Evolutionary conservation across 2,329 filamentous ascomycete genomes (phyloP), one percentile per base, ranked within the genome.

Genomic region (Stylonectria norvegica): DNA sequence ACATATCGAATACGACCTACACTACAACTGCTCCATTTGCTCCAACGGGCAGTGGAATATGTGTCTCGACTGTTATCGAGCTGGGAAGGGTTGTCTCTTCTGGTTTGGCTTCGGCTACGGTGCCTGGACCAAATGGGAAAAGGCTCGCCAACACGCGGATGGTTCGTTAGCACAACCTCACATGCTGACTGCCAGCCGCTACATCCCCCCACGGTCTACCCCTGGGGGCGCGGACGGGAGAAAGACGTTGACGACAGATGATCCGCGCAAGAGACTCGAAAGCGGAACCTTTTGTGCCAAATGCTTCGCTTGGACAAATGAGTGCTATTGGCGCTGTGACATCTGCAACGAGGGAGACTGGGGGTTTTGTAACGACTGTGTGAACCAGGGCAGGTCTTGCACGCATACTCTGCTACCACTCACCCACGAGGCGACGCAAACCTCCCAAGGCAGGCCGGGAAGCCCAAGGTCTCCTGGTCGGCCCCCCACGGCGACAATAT

Each of bases 301-400:
- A 34, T 96, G 91, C 60, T 70, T 76, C 14, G 71, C 76, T 1
- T 86, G 81, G 70, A 77, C 88, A 0, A 90, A 94, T 55, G 78
- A 84, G 36, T 93, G 88, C 64, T 95, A 87, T 64, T 97, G 90
- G 91, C 83, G 86, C 47, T 97, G 91, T 62, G 80, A 85, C 43
- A 63, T 75, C 18, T 97, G 91, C 66, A 95, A 95, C 55, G 82
- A 93, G 47, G 91, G 89, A 5, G 90, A 94, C 58, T 97, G 90
- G 90, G 91, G 91, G 0, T 96, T 88, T 60, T 97, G 91, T 66
- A 89, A 90, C 54, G 69, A 75, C 45, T 97, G 91, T 51, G 88
- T 95, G 20, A 90, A 91, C 43, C 81, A 84, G 61, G 89, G 88
- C 12, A 75, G 76, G 44, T 85, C 82, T 44, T 97, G 91, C 64